Evolutionary conservation across 1,284 basidiomycete species (phyloP).

Genomic region (Apiotrichum mycotoxinovorans): DNA sequence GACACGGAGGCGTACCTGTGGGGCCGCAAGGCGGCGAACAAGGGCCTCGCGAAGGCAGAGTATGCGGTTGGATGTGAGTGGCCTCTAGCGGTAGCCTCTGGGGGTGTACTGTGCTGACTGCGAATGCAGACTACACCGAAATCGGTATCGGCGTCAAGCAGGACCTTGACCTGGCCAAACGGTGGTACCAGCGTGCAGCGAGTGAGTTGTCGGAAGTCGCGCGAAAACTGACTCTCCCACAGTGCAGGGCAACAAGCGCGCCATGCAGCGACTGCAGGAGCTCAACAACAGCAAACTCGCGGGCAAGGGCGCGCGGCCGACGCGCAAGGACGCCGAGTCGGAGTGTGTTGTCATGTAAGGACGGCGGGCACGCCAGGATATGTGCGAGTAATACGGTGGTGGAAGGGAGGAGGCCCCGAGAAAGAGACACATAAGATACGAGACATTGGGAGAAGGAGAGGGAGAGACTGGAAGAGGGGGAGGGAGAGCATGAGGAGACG

Average conservation of each 20-base stretch:
- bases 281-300: constrained; percentile 48
- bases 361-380: not conserved
- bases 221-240: constrained; percentile 2
- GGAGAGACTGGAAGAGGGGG: not conserved
- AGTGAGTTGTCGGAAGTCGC: constrained; percentile 57
- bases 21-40: constrained; percentile 89
- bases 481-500: not conserved
- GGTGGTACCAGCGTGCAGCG: constrained; percentile 98
- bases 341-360: constrained; percentile 76
- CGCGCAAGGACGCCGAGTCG: constrained; percentile 82
- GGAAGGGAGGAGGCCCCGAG: not conserved
- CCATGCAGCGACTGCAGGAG: constrained; percentile 88
- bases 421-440: not conserved
- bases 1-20: constrained; percentile 97
- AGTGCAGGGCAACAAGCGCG: constrained; percentile 48
- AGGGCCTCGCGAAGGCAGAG: constrained; percentile 87
- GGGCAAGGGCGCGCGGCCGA: constrained; percentile 66
- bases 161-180: constrained; percentile 91
- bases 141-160: constrained; percentile 96
- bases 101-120: not conserved
- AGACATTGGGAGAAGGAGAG: not conserved
- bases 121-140: constrained; percentile 77
- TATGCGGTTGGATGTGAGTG: constrained; percentile 79
- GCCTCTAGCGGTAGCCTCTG: not conserved
- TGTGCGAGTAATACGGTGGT: not conserved